Conservation (phyloP, 2,329 filamentous ascomycete species). For the Arthrocladium fulminans region DNA sequence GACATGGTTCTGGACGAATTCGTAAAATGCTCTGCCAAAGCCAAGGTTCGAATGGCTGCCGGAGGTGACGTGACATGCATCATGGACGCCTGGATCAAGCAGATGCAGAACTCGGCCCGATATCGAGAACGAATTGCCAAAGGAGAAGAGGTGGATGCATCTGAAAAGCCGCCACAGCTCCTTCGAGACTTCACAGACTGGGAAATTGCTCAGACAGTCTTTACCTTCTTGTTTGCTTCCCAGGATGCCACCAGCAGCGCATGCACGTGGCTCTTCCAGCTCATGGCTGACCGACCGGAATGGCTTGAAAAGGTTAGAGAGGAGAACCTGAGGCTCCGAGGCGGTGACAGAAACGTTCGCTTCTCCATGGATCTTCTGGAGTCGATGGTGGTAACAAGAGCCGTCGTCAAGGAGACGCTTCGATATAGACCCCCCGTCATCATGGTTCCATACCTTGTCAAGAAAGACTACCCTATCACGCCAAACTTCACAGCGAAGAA, state of each 20-base stretch:
- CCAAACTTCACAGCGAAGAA: conserved; percentile 86
- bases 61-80: conserved; percentile 84
- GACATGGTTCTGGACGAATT: conserved; percentile 89
- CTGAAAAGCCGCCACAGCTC: conserved; percentile 73
- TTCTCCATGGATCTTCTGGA: conserved; percentile 81
- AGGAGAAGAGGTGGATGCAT: conserved; percentile 57
- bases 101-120: conserved; percentile 73
- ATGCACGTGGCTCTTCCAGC: conserved; percentile 89
- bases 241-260: conserved; percentile 95
- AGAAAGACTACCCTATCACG: conserved; percentile 90
- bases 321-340: conserved; percentile 71
- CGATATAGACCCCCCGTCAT: conserved; percentile 92
- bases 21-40: conserved; percentile 82
- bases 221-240: conserved; percentile 94
- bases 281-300: conserved; percentile 88
- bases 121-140: conserved; percentile 72
- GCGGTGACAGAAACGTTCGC: conserved; percentile 61
- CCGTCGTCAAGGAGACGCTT: conserved; percentile 81
- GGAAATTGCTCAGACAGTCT: conserved; percentile 86
- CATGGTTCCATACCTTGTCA: conserved; percentile 91
- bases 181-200: conserved; percentile 82
- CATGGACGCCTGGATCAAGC: conserved; percentile 87
- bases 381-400: conserved; percentile 79
- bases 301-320: conserved; percentile 81
- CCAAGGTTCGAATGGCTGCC: conserved; percentile 81